Evolutionary conservation across 257 asterid genomes (phyloP).

Genomic region (Datura wrightii): DNA sequence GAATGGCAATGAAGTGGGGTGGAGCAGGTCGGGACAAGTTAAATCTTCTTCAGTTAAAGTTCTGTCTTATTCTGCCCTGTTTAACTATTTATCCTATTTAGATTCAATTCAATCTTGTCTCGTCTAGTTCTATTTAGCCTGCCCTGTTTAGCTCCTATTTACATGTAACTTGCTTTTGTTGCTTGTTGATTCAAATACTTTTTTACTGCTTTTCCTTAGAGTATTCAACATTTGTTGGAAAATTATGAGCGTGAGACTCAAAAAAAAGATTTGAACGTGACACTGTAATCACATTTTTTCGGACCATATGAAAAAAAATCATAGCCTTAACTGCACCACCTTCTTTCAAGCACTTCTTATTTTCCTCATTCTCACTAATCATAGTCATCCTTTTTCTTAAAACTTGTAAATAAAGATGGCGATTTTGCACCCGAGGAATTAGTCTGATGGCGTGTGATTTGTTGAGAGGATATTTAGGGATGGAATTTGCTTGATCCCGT

Average conservation of each 20-base stretch:
- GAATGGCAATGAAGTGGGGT: too few species aligned
- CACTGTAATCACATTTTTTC: constrained; percentile 45
- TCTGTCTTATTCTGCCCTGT: too few species aligned
- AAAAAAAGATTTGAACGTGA: constrained; percentile 41
- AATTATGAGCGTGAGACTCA: constrained; percentile 43
- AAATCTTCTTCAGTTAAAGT: too few species aligned
- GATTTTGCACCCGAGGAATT: constrained; percentile 47
- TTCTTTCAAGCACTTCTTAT: constrained; percentile 63
- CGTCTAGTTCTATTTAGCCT: too few species aligned
- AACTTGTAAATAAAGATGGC: constrained; percentile 29
- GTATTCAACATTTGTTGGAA: constrained; percentile 41
- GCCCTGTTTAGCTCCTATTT: too few species aligned
- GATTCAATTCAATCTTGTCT: too few species aligned
- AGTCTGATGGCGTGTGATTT: constrained; percentile 56
- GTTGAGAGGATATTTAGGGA: constrained; percentile 62
- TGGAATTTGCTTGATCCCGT: constrained; percentile 76
- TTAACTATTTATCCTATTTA: too few species aligned
- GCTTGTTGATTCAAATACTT: constrained; percentile 39
- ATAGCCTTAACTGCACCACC: constrained; percentile 59
- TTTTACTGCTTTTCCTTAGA: constrained; percentile 31
- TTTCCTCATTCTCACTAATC: constrained; percentile 53
- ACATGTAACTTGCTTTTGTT: constrained; percentile 51
- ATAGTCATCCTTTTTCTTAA: constrained; percentile 58
- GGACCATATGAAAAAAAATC: constrained; percentile 41
- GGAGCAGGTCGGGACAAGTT: too few species aligned